Base-by-base conservation (phyloP, 257 asterid genomes). In the Mentha longifolia region DNA sequence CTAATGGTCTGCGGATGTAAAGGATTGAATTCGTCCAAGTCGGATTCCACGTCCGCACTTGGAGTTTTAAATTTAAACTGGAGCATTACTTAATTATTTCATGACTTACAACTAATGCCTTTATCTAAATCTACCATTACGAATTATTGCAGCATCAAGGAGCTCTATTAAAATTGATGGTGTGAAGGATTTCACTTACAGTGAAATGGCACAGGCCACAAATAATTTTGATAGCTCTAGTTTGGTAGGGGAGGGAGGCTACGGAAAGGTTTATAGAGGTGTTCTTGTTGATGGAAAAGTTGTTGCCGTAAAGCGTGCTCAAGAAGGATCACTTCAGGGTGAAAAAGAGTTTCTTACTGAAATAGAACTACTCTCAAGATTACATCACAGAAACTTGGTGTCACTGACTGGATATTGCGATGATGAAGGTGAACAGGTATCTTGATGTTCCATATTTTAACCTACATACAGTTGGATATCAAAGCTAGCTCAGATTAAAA, bases 391-490 rank as follows among this genome's bases (percentile, higher is more conserved):
- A 61, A 93, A 93, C 85, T 84, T 90, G 66, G 91, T 93, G 61
- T 83, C 97, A 6, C 85, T 93, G 83, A 22, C 88, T 66, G 98
- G 97, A 65, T 93, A 87, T 71, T 93, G 90, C 65, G 98, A 89
- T 42, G 97, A 93, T 77, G 90, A 90, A 77, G 94, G 85, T 39
- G 98, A 90, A 84, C 97, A 93, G 97, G 98, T 92, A 85, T 57
- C 37, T 17, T 54, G 43, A 52, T 65, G 17, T 39, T 62, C 54
- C 33, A 47, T 65, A 62, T 52, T 42, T 14, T 50, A 51, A 60
- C 70, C 31, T 19, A 28, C 68, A 60, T 50, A 35, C 46, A 9
- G 55, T 56, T 60, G n/a, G 47, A 33, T 37, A 46, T 51, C 20
- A 13, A 20, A 7, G 30, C 35, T 8, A 17, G 39, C 39, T 35